phyloP scores from a whole-genome alignment of 2,329 filamentous ascomycete species.

The Cadophora sp. region DNA sequence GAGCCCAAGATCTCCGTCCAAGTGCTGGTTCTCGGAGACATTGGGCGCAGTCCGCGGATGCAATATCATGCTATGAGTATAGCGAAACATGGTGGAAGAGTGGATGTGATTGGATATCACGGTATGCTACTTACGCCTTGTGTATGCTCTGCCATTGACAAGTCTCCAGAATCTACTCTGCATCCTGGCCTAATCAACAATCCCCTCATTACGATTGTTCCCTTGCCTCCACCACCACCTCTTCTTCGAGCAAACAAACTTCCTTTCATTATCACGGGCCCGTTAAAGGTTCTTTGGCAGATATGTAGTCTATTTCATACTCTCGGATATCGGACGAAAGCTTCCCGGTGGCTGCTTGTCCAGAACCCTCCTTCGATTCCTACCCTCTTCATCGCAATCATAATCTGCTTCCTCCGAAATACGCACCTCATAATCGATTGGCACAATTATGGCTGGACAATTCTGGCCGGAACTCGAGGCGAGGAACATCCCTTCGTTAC shows the following conservation, averaged over 20 bases:
- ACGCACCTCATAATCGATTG: conserved; percentile 91
- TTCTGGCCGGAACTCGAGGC: conserved; percentile 71
- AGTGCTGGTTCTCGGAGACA: conserved; percentile 91
- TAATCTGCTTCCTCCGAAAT: conserved; percentile 77
- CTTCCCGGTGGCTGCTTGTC: conserved; percentile 85
- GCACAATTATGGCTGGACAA: conserved; percentile 99
- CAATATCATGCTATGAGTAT: conserved; percentile 97
- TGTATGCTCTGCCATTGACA: conserved; percentile 21
- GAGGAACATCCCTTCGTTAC: conserved; percentile 75
- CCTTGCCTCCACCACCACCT: conserved; percentile 71
- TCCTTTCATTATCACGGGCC: conserved; percentile 79
- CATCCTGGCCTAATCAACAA: conserved; percentile 78
- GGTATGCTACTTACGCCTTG: conserved; percentile 55
- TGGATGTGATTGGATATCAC: conserved; percentile 87
- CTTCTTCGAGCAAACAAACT: conserved; percentile 72
- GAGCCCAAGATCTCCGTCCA: conserved; percentile 65
- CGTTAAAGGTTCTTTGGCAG: conserved; percentile 88
- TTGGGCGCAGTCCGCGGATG: conserved; percentile 96
- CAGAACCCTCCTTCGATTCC: conserved; percentile 97
- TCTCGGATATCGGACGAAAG: conserved; percentile 76
- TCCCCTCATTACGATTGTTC: conserved; percentile 72
- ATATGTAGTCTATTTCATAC: conserved; percentile 72
- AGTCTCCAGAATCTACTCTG: conserved; percentile 71
- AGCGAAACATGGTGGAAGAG: conserved; percentile 78
- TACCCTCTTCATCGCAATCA: conserved; percentile 76